Evolutionary conservation across 139 green algal species (phyloP).

Genomic region (Coelastrella sp.): DNA sequence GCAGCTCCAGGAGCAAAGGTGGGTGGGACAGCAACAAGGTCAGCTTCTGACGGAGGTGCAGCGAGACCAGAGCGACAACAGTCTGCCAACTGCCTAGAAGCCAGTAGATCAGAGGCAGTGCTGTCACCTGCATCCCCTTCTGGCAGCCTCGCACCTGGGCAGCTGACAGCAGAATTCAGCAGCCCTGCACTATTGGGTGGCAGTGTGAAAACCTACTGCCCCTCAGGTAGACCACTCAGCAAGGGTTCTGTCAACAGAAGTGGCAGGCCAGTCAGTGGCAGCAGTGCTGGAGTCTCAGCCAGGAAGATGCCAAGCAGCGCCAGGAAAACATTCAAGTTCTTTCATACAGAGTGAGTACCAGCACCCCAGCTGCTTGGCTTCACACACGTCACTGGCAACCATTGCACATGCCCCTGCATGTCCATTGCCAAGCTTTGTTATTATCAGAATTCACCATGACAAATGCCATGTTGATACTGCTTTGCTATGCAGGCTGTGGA

Average conservation of each 20-base stretch:
- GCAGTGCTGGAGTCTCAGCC: background rate
- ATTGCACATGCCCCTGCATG: no score
- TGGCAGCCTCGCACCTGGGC: background rate
- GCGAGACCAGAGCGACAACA: background rate
- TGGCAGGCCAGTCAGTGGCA: slow-evolving; percentile 4
- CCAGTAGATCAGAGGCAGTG: background rate
- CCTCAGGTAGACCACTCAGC: background rate
- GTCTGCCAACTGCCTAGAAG: background rate
- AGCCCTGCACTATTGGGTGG: slow-evolving; percentile 9
- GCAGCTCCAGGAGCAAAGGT: background rate
- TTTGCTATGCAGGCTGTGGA: slow-evolving; percentile 61
- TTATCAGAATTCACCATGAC: no score
- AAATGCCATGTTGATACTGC: background rate
- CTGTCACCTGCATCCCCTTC: slow-evolving; percentile 12
- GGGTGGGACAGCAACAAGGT: background rate
- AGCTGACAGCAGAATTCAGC: background rate
- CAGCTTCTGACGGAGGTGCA: background rate
- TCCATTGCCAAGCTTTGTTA: no score
- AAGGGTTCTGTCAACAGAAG: slow-evolving; percentile 2
- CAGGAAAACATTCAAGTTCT: slow-evolving; percentile 46
- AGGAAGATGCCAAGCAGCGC: slow-evolving; percentile 19
- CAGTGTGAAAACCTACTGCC: background rate
- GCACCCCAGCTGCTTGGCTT: background rate
- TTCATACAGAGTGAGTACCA: slow-evolving; percentile 46
- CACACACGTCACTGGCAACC: no score